phyloP scores from a whole-genome alignment of 768 basidiomycete species.

The Mycena galericulata region DNA sequence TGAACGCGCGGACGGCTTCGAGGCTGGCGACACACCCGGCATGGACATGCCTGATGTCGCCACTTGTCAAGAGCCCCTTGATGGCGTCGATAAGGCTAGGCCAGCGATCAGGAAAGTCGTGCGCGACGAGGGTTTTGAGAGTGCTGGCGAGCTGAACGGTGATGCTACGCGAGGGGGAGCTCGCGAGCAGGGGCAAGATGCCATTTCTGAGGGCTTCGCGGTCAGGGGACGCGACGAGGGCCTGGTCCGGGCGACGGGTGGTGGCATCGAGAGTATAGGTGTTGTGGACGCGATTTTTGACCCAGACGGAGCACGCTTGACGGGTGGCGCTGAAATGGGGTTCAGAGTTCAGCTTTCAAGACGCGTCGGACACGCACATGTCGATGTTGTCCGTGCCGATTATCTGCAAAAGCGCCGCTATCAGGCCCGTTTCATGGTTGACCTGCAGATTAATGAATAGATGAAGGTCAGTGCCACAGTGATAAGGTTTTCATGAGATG shows the following conservation, averaged over 20 bases:
- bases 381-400: constrained; percentile 83
- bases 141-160: constrained; percentile 81
- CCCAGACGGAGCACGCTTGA: constrained; percentile 87
- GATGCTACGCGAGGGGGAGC: constrained; percentile 73
- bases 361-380: constrained; percentile 69
- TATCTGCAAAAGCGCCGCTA: constrained; percentile 87
- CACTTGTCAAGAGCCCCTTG: constrained; percentile 70
- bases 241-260: constrained; percentile 66
- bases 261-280: constrained; percentile 68
- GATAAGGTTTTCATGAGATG: constrained; percentile 1
- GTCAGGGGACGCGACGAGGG: constrained; percentile 74
- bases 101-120: constrained; percentile 88
- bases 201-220: constrained; percentile 76
- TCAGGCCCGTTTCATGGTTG: constrained; percentile 83
- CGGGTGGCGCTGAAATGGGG: constrained; percentile 71
- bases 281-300: constrained; percentile 88
- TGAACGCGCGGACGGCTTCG: constrained; percentile 83
- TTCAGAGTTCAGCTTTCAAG: constrained; percentile 26
- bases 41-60: constrained; percentile 77
- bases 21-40: constrained; percentile 85
- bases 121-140: constrained; percentile 77
- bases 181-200: constrained; percentile 78
- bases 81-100: constrained; percentile 74
- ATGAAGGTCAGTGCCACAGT: constrained; percentile 13
- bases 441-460: constrained; percentile 59